phyloP scores from a whole-genome alignment of 805 yeast genomes.

The Starmera amethionina region DNA sequence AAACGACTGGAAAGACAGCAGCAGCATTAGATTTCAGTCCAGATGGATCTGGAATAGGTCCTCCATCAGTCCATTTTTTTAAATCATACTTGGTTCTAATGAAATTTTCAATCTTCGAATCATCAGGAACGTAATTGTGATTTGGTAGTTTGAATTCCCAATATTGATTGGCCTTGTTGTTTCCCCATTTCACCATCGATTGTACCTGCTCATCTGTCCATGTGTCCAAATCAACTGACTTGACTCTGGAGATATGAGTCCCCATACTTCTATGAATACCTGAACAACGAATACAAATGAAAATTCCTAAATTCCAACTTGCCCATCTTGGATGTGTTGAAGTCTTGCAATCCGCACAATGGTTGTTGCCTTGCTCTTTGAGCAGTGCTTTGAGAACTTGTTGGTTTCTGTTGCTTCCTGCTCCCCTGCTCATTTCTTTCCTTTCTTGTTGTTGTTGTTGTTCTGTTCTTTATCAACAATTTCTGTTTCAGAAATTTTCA shows the following conservation, averaged over 20 bases:
- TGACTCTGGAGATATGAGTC: slow-evolving; percentile 87
- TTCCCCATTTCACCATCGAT: slow-evolving; percentile 82
- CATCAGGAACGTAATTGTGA: slow-evolving; percentile 64
- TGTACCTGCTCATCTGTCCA: slow-evolving; percentile 93
- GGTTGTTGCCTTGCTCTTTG: slow-evolving; percentile 65
- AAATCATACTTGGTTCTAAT: slow-evolving; percentile 87
- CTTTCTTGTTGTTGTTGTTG: neutral
- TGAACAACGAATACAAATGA: slow-evolving; percentile 89
- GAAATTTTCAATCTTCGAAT: slow-evolving; percentile 76
- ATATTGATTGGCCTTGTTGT: slow-evolving; percentile 59
- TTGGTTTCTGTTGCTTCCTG: slow-evolving; percentile 15
- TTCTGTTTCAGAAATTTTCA: no score
- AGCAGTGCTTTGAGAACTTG: slow-evolving; percentile 63
- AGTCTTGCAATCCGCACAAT: slow-evolving; percentile 88
- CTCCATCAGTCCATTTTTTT: slow-evolving; percentile 73
- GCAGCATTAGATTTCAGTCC: slow-evolving; percentile 3
- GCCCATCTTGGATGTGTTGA: slow-evolving; percentile 96
- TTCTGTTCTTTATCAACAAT: neutral
- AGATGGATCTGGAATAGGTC: slow-evolving; percentile 48
- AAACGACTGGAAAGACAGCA: neutral
- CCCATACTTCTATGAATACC: slow-evolving; percentile 96
- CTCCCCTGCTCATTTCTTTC: slow-evolving; percentile 8
- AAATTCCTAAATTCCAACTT: slow-evolving; percentile 89
- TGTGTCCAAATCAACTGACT: slow-evolving; percentile 88
- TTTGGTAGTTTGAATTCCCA: slow-evolving; percentile 80